These are phyloP conservation scores for Furcasterigmium sp. DNA, from an alignment of 2,329 filamentous ascomycete genomes.

Conservation along the genomic window DNA sequence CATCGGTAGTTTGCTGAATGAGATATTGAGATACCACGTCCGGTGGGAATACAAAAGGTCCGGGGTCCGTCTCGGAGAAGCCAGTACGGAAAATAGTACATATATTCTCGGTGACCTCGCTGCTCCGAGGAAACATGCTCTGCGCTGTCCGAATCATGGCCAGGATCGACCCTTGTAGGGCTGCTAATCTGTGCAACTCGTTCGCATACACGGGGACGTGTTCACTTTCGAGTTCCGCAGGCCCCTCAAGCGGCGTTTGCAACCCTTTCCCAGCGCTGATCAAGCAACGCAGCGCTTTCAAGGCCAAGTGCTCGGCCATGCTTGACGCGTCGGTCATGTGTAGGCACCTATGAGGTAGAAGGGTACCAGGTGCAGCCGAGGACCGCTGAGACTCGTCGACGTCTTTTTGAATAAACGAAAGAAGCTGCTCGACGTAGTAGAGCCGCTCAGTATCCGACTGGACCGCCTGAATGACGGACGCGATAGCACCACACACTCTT, in stretches of 20 bases:
- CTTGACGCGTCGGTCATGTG: slow-evolving; percentile 14
- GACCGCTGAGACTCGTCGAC: slow-evolving; percentile 22
- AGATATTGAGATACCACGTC: slow-evolving; percentile 63
- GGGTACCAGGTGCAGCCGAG: slow-evolving; percentile 12
- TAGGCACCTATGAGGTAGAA: neutral
- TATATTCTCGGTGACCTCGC: slow-evolving; percentile 66
- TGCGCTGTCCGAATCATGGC: slow-evolving; percentile 42
- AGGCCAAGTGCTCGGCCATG: slow-evolving; percentile 39
- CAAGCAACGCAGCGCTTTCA: slow-evolving; percentile 61
- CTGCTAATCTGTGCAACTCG: slow-evolving; percentile 16
- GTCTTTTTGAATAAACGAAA: slow-evolving; percentile 59
- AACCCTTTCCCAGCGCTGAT: slow-evolving; percentile 66
- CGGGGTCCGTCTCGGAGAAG: slow-evolving; percentile 68
- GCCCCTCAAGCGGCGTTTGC: slow-evolving; percentile 61
- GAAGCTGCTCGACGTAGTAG: slow-evolving; percentile 48
- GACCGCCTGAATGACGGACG: slow-evolving; percentile 70
- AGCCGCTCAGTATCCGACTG: slow-evolving; percentile 19
- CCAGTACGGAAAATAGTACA: slow-evolving; percentile 69
- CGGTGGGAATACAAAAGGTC: slow-evolving; percentile 71
- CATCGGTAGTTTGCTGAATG: slow-evolving; percentile 50
- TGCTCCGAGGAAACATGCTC: slow-evolving; percentile 48
- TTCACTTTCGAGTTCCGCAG: slow-evolving; percentile 61
- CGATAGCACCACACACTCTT: slow-evolving; percentile 67
- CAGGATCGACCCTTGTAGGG: slow-evolving; percentile 42
- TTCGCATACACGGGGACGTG: slow-evolving; percentile 13